Conservation (phyloP, 768 basidiomycete genomes). For the Boletellus emodensis region DNA sequence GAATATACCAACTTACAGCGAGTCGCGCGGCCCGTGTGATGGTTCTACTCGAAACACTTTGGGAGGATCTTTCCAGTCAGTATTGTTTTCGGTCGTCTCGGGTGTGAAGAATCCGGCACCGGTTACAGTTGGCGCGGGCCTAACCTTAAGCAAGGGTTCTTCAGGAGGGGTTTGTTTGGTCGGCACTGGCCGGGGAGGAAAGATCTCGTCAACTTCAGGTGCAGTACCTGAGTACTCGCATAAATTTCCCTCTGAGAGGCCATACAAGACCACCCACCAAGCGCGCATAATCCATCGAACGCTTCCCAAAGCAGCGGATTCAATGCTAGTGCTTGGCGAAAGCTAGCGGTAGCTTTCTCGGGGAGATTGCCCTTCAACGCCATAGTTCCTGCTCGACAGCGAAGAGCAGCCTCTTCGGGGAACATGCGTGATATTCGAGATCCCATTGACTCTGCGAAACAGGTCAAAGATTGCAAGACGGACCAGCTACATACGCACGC, state of each 20-base stretch:
- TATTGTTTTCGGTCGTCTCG: slow-evolving; percentile 52
- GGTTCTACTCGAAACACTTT: slow-evolving; percentile 57
- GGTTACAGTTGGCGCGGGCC: slow-evolving; percentile 51
- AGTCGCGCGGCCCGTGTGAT: slow-evolving; percentile 53
- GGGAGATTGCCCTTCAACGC: slow-evolving; percentile 77
- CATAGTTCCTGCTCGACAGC: slow-evolving; percentile 72
- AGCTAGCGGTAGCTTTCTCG: slow-evolving; percentile 68
- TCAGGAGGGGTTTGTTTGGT: slow-evolving; percentile 52
- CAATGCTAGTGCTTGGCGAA: slow-evolving; percentile 62
- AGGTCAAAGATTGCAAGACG: slow-evolving; percentile 11
- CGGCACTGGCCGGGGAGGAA: slow-evolving; percentile 60
- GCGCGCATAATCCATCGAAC: slow-evolving; percentile 77
- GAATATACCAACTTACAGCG: slow-evolving; percentile 43
- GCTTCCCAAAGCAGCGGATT: slow-evolving; percentile 92
- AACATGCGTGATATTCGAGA: slow-evolving; percentile 53
- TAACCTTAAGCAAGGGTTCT: slow-evolving; percentile 36
- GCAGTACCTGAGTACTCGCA: slow-evolving; percentile 48
- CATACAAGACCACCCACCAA: slow-evolving; percentile 50
- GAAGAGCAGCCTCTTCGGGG: slow-evolving; percentile 68
- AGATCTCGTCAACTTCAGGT: slow-evolving; percentile 68
- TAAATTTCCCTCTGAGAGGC: slow-evolving; percentile 11
- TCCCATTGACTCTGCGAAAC: slow-evolving; percentile 49
- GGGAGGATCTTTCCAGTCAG: slow-evolving; percentile 53
- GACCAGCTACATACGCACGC: slow-evolving; percentile 41
- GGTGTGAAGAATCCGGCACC: slow-evolving; percentile 77